These are phyloP conservation scores for Filosporella fistucella DNA, from an alignment of 495 filamentous ascomycete genomes.

Conservation along the genomic window DNA sequence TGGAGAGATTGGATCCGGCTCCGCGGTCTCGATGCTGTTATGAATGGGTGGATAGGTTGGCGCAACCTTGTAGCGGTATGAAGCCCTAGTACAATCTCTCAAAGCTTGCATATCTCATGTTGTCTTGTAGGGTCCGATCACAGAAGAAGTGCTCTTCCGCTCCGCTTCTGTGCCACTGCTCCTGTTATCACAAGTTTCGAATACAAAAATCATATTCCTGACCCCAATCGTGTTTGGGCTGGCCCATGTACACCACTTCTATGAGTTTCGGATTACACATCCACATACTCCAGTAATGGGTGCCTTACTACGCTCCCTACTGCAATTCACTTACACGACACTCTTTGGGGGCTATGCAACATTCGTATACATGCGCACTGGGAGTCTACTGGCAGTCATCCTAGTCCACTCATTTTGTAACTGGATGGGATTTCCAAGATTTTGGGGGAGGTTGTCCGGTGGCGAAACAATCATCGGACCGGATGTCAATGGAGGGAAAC, in stretches of 20 bases:
- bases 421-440: conserved; percentile 78
- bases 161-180: conserved; percentile 78
- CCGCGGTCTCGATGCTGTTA: conserved; percentile 8
- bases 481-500: conserved; percentile 14
- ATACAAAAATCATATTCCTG: conserved; percentile 63
- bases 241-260: conserved; percentile 92
- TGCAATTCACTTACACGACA: conserved; percentile 91
- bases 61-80: conserved; percentile 51
- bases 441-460: conserved; percentile 69
- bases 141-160: conserved; percentile 92
- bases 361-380: conserved; percentile 86
- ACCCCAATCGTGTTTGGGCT: conserved; percentile 91
- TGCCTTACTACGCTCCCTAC: conserved; percentile 62
- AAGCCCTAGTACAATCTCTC: conserved; percentile 1
- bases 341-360: conserved; percentile 90
- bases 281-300: conserved; percentile 57
- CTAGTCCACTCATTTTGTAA: conserved; percentile 88
- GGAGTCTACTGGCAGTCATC: conserved; percentile 68
- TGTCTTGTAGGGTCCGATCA: conserved; percentile 62
- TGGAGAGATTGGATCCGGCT: conserved; percentile 61
- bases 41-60: conserved; percentile 45
- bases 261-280: conserved; percentile 84
- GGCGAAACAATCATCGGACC: conserved; percentile 12
- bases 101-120: neutral
- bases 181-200: conserved; percentile 60